A percentile compares a stretch with the other conserved stretches of the same genome.
phyloP scores from a whole-genome alignment of 2,329 filamentous ascomycete genomes.

The Botrytis porri region DNA sequence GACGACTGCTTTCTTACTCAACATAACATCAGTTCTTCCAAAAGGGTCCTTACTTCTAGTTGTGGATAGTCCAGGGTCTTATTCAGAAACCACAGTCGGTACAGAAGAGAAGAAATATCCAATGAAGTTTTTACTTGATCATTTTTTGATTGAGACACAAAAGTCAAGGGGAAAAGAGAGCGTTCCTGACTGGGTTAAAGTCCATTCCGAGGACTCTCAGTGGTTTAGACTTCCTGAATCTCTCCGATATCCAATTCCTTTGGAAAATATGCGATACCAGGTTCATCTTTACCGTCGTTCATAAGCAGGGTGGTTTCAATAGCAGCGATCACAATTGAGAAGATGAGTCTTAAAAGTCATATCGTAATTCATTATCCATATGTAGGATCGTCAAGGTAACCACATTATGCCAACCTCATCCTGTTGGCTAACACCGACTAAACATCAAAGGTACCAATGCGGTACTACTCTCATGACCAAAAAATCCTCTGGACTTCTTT shows the following conservation, averaged over 20 bases:
- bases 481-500: conserved; percentile 27
- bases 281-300: conserved; percentile 70
- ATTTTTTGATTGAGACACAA: conserved; percentile 60
- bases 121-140: conserved; percentile 90
- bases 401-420: conserved; percentile 9
- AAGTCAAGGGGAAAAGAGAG: conserved; percentile 40
- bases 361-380: conserved; percentile 31
- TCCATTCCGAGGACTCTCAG: conserved; percentile 70
- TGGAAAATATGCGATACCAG: conserved; percentile 96
- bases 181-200: conserved; percentile 63
- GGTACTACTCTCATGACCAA: conserved; percentile 49
- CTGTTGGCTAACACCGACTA: conserved; percentile 41
- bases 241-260: conserved; percentile 74
- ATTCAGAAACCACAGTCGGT: conserved; percentile 76
- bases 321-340: neutral
- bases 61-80: conserved; percentile 90
- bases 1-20: conserved; percentile 73
- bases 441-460: conserved; percentile 60
- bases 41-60: conserved; percentile 71
- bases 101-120: conserved; percentile 67
- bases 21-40: conserved; percentile 57
- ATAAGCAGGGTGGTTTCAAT: conserved; percentile 18
- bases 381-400: conserved; percentile 9
- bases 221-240: conserved; percentile 76
- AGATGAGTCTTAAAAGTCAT: neutral